Evolutionary conservation across 129 eudicot species (phyloP).

Genomic region (Calendula officinalis): DNA sequence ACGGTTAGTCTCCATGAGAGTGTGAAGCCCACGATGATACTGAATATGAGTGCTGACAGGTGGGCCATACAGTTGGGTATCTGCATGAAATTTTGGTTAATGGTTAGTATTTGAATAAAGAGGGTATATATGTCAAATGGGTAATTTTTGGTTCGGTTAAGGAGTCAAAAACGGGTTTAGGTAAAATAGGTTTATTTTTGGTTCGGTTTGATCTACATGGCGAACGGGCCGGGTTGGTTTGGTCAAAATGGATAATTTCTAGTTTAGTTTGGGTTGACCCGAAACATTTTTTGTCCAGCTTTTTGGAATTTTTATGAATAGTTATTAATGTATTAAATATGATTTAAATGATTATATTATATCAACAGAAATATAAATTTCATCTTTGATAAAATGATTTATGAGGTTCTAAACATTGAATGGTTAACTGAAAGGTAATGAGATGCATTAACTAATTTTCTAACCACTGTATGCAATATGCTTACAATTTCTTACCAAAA

Average conservation of each 20-base stretch:
- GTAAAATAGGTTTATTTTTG: too few relatives aligned
- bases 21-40: slow-evolving; percentile 46
- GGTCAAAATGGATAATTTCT: not conserved
- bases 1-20: slow-evolving; percentile 78
- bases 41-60: slow-evolving; percentile 41
- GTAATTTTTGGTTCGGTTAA: too few relatives aligned
- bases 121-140: not conserved
- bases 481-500: not conserved
- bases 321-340: too few relatives aligned
- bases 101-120: not conserved
- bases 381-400: too few relatives aligned
- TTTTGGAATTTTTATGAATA: not conserved
- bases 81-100: slow-evolving; percentile 30
- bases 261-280: too few relatives aligned
- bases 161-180: too few relatives aligned
- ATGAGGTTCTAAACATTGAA: too few relatives aligned
- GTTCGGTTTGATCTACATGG: too few relatives aligned
- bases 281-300: too few relatives aligned
- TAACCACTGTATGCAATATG: not conserved
- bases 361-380: too few relatives aligned
- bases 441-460: not conserved
- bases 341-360: not conserved
- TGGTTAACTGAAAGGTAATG: too few relatives aligned
- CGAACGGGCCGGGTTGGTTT: not conserved
- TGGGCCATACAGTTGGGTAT: slow-evolving; percentile 67